phyloP scores from a whole-genome alignment of 371 early-diverging fungal genomes.

The Apophysomyces sp. region DNA sequence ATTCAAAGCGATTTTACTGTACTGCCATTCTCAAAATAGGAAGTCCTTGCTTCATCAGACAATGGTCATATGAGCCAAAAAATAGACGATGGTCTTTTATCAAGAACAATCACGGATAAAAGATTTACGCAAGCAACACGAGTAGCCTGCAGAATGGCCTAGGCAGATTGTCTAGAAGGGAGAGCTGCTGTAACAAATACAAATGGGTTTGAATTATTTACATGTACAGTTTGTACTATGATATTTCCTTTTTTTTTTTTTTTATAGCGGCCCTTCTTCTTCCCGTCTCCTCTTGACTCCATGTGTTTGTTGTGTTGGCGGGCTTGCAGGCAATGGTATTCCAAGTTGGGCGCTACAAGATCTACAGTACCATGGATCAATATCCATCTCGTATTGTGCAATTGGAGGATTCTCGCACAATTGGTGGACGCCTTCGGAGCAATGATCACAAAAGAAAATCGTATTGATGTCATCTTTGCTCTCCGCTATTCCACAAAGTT shows the following conservation, averaged over 20 bases:
- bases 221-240: neutral
- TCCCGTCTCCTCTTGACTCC: conserved; percentile 19
- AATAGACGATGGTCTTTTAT: too few species aligned
- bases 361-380: conserved; percentile 53
- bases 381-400: conserved; percentile 27
- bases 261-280: conserved; percentile 1
- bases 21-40: too few species aligned
- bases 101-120: too few species aligned
- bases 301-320: neutral
- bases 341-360: conserved; percentile 25
- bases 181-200: neutral
- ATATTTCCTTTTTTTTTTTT: neutral
- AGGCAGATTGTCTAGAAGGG: too few species aligned
- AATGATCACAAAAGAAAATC: conserved; percentile 46
- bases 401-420: conserved; percentile 45
- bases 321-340: conserved; percentile 25
- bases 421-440: conserved; percentile 44
- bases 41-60: too few species aligned
- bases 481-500: conserved; percentile 37
- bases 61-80: too few species aligned
- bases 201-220: neutral
- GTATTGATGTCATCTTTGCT: conserved; percentile 34
- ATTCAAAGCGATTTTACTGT: too few species aligned
- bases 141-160: too few species aligned
- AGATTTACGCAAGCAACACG: neutral